These are phyloP conservation scores for Pinus tabuliformis DNA, from an alignment of 75 land plant species.

Conservation along the genomic window DNA sequence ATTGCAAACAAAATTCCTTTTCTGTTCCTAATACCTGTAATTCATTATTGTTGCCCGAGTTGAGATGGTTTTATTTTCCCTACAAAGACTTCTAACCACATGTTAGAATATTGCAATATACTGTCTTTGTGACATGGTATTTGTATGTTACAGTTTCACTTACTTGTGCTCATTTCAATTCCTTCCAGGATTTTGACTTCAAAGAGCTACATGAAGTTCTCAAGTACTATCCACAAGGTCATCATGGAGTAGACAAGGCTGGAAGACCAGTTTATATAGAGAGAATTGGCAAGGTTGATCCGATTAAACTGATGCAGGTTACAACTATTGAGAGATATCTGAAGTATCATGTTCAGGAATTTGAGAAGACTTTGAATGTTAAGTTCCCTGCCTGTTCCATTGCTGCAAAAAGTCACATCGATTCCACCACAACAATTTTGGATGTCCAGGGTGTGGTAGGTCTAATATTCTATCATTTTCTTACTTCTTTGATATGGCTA, in stretches of 20 bases:
- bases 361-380: slow-evolving; percentile 50
- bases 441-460: slow-evolving; percentile 82
- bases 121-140: too few species aligned
- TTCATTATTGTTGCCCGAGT: too few species aligned
- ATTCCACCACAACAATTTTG: slow-evolving; percentile 68
- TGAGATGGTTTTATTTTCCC: too few species aligned
- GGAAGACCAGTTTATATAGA: slow-evolving; percentile 80
- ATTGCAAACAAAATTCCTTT: too few species aligned
- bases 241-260: slow-evolving; percentile 85
- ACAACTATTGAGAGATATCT: slow-evolving; percentile 69
- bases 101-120: too few species aligned
- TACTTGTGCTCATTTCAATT: not conserved
- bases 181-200: slow-evolving; percentile 55
- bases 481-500: not conserved
- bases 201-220: slow-evolving; percentile 52
- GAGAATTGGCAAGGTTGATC: slow-evolving; percentile 59
- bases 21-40: too few species aligned
- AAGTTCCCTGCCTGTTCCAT: slow-evolving; percentile 81
- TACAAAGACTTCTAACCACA: too few species aligned
- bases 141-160: not conserved
- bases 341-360: slow-evolving; percentile 67
- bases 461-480: not conserved
- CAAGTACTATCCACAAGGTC: slow-evolving; percentile 67
- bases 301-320: slow-evolving; percentile 56
- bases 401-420: slow-evolving; percentile 71